These are phyloP conservation scores for Amanita pseudoporphyria DNA, from an alignment of 768 basidiomycete genomes.

Conservation along the genomic window DNA sequence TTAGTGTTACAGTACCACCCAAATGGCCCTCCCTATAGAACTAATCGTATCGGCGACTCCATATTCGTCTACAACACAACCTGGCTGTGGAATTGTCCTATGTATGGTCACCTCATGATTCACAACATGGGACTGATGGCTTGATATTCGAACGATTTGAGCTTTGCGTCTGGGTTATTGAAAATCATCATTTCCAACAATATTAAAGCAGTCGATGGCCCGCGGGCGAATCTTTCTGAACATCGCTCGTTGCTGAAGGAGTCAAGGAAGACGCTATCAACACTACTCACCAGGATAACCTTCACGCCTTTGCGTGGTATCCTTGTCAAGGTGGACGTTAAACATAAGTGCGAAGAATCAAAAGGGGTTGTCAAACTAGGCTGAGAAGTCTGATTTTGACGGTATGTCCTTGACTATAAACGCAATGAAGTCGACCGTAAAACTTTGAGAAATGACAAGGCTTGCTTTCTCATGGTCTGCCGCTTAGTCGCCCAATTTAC, in stretches of 20 bases:
- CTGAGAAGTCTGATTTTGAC: slow-evolving; percentile 38
- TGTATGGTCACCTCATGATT: slow-evolving; percentile 37
- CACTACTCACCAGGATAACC: slow-evolving; percentile 54
- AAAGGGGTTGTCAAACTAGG: slow-evolving; percentile 70
- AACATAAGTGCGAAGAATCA: slow-evolving; percentile 82
- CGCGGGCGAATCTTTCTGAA: slow-evolving; percentile 76
- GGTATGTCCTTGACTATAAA: slow-evolving; percentile 25
- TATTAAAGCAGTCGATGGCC: slow-evolving; percentile 74
- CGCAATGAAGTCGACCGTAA: slow-evolving; percentile 16
- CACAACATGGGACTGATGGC: slow-evolving; percentile 58
- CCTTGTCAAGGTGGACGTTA: slow-evolving; percentile 80
- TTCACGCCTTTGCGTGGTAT: slow-evolving; percentile 56
- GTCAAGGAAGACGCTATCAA: neutral
- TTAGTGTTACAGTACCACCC: neutral
- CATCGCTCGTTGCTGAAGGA: neutral
- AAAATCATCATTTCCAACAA: slow-evolving; percentile 53
- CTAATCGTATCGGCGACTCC: slow-evolving; percentile 67
- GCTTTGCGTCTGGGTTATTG: slow-evolving; percentile 33
- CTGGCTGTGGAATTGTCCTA: slow-evolving; percentile 31
- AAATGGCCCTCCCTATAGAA: slow-evolving; percentile 18
- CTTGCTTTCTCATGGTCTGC: neutral
- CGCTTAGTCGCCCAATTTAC: too few relatives aligned
- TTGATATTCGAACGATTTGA: slow-evolving; percentile 57
- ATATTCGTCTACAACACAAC: slow-evolving; percentile 46
- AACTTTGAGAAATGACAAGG: neutral